Percentiles rank a stretch among this genome's conserved stretches.
Evolutionary conservation across 768 basidiomycete species (phyloP).

Genomic region (Mycena albidolilacea): DNA sequence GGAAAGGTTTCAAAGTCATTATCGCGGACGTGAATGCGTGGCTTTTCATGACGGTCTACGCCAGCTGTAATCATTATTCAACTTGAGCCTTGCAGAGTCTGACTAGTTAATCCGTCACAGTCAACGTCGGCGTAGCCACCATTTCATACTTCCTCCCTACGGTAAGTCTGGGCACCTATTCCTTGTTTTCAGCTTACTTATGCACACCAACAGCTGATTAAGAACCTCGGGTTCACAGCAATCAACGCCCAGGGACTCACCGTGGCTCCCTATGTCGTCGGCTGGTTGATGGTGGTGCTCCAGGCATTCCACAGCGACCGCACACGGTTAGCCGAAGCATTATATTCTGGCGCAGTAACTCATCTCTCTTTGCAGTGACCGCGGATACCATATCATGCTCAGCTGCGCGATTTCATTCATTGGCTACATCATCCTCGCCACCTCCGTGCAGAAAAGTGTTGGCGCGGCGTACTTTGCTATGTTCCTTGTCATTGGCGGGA

Average conservation of each 20-base stretch:
- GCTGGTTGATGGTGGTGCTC: constrained; percentile 69
- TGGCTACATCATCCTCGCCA: constrained; percentile 71
- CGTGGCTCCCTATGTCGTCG: constrained; percentile 69
- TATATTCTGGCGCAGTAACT: background rate
- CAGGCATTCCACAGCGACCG: constrained; percentile 71
- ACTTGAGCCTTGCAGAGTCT: background rate
- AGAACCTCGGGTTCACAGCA: constrained; percentile 68
- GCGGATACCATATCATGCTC: constrained; percentile 71
- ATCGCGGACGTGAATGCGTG: constrained; percentile 66
- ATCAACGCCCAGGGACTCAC: constrained; percentile 72
- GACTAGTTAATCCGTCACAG: constrained; percentile 43
- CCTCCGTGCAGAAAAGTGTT: constrained; percentile 54
- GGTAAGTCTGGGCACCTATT: constrained; percentile 44
- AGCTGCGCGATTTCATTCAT: constrained; percentile 61
- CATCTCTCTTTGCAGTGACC: constrained; percentile 48
- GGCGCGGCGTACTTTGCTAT: constrained; percentile 72
- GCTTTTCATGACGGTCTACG: constrained; percentile 67
- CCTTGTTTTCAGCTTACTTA: background rate
- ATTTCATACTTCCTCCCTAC: constrained; percentile 71
- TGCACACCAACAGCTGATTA: constrained; percentile 59
- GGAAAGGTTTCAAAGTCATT: constrained; percentile 69
- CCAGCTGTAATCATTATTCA: constrained; percentile 58
- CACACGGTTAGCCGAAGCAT: constrained; percentile 45
- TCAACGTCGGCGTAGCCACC: constrained; percentile 71
- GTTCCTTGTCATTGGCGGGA: constrained; percentile 70